A percentile compares a stretch with the other conserved stretches of the same genome.
Conservation (phyloP, 345 rosid genomes). For the Melaleuca alternifolia region DNA sequence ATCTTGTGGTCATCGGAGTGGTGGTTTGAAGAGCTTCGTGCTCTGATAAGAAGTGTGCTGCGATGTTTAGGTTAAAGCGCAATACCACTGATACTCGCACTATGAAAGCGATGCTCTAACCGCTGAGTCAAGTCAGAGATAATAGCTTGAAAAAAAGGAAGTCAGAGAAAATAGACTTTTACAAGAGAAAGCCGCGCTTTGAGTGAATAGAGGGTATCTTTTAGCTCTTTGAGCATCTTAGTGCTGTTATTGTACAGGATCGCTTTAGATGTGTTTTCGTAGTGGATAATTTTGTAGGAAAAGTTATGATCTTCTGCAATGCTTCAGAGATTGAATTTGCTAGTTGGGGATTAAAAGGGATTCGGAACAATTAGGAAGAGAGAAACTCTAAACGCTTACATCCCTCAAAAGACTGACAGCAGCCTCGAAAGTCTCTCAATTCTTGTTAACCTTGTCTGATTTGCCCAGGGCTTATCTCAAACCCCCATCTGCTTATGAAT, state of each 20-base stretch:
- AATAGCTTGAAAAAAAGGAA: no score
- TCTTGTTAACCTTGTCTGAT: neutral
- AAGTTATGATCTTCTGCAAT: neutral
- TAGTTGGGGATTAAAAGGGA: neutral
- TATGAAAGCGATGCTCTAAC: neutral
- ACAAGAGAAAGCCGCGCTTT: neutral
- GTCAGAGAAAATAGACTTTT: neutral
- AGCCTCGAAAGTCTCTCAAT: neutral
- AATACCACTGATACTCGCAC: neutral
- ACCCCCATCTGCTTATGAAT: neutral
- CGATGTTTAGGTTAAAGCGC: neutral
- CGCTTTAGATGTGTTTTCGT: neutral
- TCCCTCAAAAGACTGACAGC: neutral
- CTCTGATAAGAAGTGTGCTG: neutral
- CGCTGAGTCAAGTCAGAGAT: neutral
- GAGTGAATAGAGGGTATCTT: neutral
- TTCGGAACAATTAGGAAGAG: neutral
- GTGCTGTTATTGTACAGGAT: neutral
- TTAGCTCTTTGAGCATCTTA: neutral
- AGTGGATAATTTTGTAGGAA: neutral
- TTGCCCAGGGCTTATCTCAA: neutral
- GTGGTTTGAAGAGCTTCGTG: conserved; percentile 4
- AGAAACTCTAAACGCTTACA: neutral
- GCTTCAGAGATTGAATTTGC: neutral
- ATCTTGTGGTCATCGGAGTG: neutral